Conservation (phyloP, 2,329 filamentous ascomycete species). For the Xylogone sp. region DNA sequence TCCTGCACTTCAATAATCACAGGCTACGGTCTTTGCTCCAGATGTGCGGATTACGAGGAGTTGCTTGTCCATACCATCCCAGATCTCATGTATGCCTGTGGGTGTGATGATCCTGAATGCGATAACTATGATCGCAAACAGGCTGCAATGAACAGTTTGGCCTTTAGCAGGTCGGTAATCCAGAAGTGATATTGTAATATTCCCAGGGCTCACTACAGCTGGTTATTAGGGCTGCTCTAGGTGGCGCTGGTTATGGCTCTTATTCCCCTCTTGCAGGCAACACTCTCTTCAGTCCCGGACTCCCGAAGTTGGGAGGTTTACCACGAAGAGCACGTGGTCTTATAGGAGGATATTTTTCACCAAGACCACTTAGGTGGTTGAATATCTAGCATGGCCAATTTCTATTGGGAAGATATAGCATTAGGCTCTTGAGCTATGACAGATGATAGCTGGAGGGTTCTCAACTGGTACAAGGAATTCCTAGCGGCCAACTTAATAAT, state of each 20-base stretch:
- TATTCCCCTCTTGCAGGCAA: not conserved
- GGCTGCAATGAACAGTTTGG: not conserved
- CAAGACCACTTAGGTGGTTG: not conserved
- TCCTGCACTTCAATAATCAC: not conserved
- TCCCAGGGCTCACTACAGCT: not conserved
- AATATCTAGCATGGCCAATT: not conserved
- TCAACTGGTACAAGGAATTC: constrained; percentile 1
- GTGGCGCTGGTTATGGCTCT: not conserved
- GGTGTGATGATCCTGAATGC: not conserved
- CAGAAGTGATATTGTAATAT: not conserved
- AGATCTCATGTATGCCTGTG: not conserved
- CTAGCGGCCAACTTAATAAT: not conserved
- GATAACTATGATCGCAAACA: not conserved
- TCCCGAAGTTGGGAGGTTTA: not conserved
- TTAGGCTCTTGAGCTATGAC: not conserved
- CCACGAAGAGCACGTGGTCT: not conserved
- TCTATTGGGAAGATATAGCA: not conserved
- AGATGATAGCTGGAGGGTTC: not conserved
- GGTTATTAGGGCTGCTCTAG: not conserved
- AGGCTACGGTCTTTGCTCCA: not conserved
- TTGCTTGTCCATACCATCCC: not conserved
- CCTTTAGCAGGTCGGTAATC: not conserved
- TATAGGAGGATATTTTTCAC: not conserved
- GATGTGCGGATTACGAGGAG: not conserved
- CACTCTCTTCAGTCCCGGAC: not conserved